These are phyloP conservation scores for Hyaloscypha finlandica DNA, from an alignment of 495 filamentous ascomycete species.

Conservation along the genomic window DNA sequence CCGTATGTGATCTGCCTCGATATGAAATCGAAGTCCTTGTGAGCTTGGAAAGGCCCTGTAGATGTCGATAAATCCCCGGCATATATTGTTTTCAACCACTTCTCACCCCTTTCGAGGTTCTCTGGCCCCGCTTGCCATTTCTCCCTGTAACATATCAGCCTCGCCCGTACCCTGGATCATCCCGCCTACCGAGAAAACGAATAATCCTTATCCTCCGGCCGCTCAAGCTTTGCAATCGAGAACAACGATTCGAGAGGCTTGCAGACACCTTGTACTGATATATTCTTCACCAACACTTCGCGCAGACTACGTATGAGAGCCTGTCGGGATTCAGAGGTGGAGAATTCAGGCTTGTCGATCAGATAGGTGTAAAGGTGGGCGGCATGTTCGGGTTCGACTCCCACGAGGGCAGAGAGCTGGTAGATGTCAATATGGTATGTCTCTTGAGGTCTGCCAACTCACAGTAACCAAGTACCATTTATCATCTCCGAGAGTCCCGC, in stretches of 20 bases:
- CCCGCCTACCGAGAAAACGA: constrained; percentile 41
- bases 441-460: constrained; percentile 14
- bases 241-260: constrained; percentile 54
- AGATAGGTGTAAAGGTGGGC: constrained; percentile 54
- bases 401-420: constrained; percentile 45
- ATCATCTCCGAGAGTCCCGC: constrained; percentile 47
- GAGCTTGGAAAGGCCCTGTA: constrained; percentile 47
- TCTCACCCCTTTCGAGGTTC: constrained; percentile 47
- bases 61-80: constrained; percentile 39
- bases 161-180: neutral
- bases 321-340: constrained; percentile 42
- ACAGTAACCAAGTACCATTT: constrained; percentile 61
- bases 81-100: constrained; percentile 49
- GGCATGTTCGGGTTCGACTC: constrained; percentile 47
- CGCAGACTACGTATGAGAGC: constrained; percentile 51
- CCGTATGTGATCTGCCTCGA: constrained; percentile 55
- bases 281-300: constrained; percentile 52
- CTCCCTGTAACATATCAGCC: constrained; percentile 32
- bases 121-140: constrained; percentile 46
- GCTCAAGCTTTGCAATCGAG: constrained; percentile 48
- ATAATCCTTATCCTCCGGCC: constrained; percentile 53
- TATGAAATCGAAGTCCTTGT: constrained; percentile 49
- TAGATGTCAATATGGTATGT: neutral
- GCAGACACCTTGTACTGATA: constrained; percentile 54
- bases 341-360: constrained; percentile 42